Evolutionary conservation across 2,329 filamentous ascomycete genomes (phyloP).

Genomic region (Remersonia thermophila): DNA sequence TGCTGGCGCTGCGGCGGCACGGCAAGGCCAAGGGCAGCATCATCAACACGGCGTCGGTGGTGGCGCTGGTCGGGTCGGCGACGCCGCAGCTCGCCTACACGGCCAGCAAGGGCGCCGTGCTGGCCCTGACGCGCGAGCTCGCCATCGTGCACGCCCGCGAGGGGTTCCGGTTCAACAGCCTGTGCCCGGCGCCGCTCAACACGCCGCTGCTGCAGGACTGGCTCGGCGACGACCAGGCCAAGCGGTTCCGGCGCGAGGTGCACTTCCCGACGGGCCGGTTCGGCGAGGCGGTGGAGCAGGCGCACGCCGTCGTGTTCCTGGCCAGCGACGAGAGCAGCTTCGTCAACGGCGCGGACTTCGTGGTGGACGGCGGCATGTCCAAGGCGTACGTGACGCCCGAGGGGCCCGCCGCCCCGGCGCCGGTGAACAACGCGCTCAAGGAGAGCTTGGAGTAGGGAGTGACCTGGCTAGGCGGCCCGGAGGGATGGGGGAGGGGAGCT

Average conservation of each 20-base stretch:
- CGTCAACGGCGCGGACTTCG: constrained; percentile 83
- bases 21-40: constrained; percentile 68
- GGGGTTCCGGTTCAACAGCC: constrained; percentile 75
- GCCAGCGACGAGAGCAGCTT: constrained; percentile 83
- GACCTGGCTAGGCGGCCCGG: no score
- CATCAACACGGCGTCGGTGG: constrained; percentile 86
- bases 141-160: constrained; percentile 88
- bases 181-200: constrained; percentile 86
- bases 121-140: constrained; percentile 80
- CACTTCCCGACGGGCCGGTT: constrained; percentile 85
- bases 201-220: constrained; percentile 87
- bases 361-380: constrained; percentile 91
- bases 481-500: not conserved
- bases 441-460: constrained; percentile 26
- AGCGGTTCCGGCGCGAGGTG: constrained; percentile 71
- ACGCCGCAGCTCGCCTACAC: constrained; percentile 89
- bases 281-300: constrained; percentile 88
- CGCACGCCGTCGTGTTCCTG: constrained; percentile 76
- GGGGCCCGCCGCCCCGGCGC: constrained; percentile 41
- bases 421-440: constrained; percentile 48
- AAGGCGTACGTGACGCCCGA: constrained; percentile 73
- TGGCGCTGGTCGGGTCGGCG: constrained; percentile 74
- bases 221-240: constrained; percentile 75
- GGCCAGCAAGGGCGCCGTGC: constrained; percentile 82
- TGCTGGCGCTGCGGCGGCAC: constrained; percentile 67